Base-by-base conservation (phyloP, 1,139 yeast species). In the Fermentozyma sake region DNA sequence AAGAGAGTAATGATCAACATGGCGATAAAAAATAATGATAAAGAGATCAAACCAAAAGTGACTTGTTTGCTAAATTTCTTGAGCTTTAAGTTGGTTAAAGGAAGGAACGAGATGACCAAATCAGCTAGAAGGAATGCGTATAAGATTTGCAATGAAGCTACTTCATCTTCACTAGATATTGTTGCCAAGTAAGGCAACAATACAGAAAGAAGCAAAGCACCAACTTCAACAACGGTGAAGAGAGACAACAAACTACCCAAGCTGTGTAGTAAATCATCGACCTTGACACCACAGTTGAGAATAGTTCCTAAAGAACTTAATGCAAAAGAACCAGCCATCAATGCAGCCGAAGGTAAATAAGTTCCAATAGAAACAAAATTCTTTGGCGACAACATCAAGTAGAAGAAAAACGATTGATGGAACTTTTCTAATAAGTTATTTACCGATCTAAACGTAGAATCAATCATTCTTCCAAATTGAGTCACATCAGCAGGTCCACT, bases 331-430 rank as follows among this genome's bases (percentile, higher is more conserved):
- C 74, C 70, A 1, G 94, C 83, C 6, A 83, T 58, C 14, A 84
- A 59, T 27, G 82, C 79, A 0, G 95, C 95, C 2, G 93, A 68
- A 1, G 97, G 98, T 29, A 93, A 63, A 48, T 89, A 93, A 12
- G 95, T 86, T 2, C 96, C 97, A 42, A 93, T 89, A 4, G 96
- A 85, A 10, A 91, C 95, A 59, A 93, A 93, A 35, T 72, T 58
- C 34, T 69, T 63, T 8, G 97, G 93, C 0, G 89, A 74, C 33
- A 93, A 58, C 58, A 93, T 58, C 44, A 91, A 68, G 58, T 89
- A 93, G 50, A 89, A 93, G 65, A 93, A 93, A 52, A 87, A 93
- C 1, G 96, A 86, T 53, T 93, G 98, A 53, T 93, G 99, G 55
- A 91, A 91, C 52, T 89, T 94, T 53, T 93, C 99, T 32, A 91